These are phyloP conservation scores for Trichoderma arundinaceum DNA, from an alignment of 2,329 filamentous ascomycete genomes.

Conservation along the genomic window DNA sequence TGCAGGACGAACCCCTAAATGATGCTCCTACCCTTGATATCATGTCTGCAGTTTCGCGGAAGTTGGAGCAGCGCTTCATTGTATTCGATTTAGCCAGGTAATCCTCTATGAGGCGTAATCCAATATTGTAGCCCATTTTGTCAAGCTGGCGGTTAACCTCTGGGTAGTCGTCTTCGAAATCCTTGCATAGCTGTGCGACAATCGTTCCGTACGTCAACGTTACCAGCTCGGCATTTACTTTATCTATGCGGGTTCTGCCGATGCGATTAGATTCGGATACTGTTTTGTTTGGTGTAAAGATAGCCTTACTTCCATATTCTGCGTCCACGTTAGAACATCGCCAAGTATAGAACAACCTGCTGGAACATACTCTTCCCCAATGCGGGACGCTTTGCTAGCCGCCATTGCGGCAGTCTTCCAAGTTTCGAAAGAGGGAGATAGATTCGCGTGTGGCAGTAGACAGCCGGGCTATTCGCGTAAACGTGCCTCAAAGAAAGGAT, in stretches of 20 bases:
- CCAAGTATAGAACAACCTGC: conserved; percentile 1
- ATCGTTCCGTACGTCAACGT: conserved; percentile 98
- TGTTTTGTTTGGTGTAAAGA: conserved; percentile 20
- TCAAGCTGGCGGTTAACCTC: conserved; percentile 98
- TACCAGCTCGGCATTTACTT: conserved; percentile 96
- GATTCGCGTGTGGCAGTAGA: not conserved
- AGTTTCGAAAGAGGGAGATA: too few relatives aligned
- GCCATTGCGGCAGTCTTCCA: conserved; percentile 52
- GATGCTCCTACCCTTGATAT: conserved; percentile 74
- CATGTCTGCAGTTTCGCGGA: conserved; percentile 95
- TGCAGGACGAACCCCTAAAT: not conserved
- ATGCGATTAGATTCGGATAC: conserved; percentile 39
- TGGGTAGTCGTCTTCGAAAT: conserved; percentile 90
- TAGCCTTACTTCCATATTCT: conserved; percentile 90
- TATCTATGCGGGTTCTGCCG: conserved; percentile 86
- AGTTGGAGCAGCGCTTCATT: conserved; percentile 86
- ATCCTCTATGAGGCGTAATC: conserved; percentile 92
- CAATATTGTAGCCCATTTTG: conserved; percentile 99
- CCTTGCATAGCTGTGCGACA: conserved; percentile 93
- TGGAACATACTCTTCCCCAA: conserved; percentile 65
- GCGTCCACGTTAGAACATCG: conserved; percentile 41
- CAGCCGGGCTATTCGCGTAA: not conserved
- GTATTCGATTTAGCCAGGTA: conserved; percentile 95
- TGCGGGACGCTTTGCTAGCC: conserved; percentile 64
- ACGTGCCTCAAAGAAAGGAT: not conserved